Evolutionary conservation across 116 monocot species (phyloP), one percentile per base, ranked within the genome.

Genomic region (Zostera marina): DNA sequence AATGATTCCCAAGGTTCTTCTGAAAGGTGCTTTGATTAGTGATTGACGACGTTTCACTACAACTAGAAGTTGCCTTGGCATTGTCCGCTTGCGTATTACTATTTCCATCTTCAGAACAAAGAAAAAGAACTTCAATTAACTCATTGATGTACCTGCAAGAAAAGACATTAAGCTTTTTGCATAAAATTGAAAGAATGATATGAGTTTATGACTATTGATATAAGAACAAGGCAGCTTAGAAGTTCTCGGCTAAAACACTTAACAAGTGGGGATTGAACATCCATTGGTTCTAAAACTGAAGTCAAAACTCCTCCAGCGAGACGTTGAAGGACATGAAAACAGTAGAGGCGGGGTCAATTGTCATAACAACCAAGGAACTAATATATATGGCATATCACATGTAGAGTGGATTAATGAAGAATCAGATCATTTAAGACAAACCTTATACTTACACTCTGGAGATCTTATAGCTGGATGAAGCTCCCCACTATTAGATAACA

Each of bases 391-490:
- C n/a, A n/a, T 57, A 57, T 32, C 11, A 19, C 22, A 15, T 45
- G 52, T 3, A 54, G 7, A 59, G 40, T 53, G 52, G 22, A n/a
- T 56, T 47, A 64, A 3, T 53, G 53, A 41, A 52, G 22, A 63
- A 47, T 45, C 13, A 13, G 63, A 47, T 56, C 60, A 7, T 22
- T 15, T 58, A 20, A 15, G 63, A 15, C 61, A 53, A 59, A 89
- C 96, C 85, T 96, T 83, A 65, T 96, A 74, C 67, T 96, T 90
- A 71, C 70, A 67, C 60, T 96, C 80, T 32, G 82, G 53, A 70
- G 96, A 89, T 54, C 80, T 56, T 62, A 89, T 68, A 70, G 96
- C 96, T 64, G 96, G 86, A 49, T 96, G 96, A 67, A 96, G 85
- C 65, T 89, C 78, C 66, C 76, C 73, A 10, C n/a, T n/a, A n/a